Conservation (phyloP, 208 protist species). For the Plasmodiophora brassicae region DNA sequence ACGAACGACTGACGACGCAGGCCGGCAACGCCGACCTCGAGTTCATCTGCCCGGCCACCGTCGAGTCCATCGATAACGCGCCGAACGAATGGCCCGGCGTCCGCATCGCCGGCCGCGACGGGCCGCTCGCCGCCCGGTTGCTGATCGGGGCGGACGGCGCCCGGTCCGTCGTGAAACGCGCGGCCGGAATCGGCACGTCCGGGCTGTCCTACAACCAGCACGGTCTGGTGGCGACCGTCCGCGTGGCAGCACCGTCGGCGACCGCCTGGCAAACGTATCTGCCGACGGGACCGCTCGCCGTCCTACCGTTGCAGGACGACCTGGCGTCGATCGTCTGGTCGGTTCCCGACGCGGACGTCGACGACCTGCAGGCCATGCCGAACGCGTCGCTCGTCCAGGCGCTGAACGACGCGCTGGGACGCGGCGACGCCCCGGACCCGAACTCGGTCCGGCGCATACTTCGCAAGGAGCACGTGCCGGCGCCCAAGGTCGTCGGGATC, state of each 20-base stretch:
- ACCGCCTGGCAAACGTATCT: slow-evolving; percentile 9
- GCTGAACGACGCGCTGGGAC: too few species aligned
- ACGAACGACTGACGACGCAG: background rate
- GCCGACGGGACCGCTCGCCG: background rate
- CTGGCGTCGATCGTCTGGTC: background rate
- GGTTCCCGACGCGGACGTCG: background rate
- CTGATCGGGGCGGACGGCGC: background rate
- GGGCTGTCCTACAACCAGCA: background rate
- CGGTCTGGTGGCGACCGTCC: background rate
- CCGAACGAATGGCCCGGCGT: background rate
- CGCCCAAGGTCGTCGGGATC: background rate
- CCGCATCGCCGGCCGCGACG: background rate
- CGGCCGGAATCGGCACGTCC: background rate
- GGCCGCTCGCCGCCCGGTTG: background rate
- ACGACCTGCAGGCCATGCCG: background rate
- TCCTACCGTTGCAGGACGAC: background rate
- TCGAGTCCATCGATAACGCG: background rate
- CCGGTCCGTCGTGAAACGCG: background rate
- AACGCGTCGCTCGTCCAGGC: background rate
- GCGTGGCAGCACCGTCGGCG: background rate
- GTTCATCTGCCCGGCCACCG: background rate
- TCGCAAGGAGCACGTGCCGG: background rate
- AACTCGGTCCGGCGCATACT: background rate
- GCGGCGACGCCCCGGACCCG: too few species aligned
- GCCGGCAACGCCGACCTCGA: background rate